Conservation (phyloP, 441 rosid genomes). For the Jatropha podagrica region DNA sequence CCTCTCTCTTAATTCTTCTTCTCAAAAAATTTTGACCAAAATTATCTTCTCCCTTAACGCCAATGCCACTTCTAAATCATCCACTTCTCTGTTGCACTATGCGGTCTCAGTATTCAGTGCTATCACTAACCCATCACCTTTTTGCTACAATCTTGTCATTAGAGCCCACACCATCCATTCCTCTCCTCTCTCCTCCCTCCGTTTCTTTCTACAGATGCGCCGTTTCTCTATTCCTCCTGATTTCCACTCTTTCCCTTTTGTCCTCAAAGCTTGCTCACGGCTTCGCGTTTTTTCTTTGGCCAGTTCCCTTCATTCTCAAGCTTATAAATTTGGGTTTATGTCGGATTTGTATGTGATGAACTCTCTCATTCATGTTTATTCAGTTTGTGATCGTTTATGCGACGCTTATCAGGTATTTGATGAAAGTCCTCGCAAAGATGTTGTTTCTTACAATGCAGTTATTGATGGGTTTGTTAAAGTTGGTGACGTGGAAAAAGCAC, state of each 20-base stretch:
- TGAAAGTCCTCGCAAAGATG: slow-evolving; percentile 48
- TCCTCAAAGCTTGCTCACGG: slow-evolving; percentile 55
- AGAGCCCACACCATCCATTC: slow-evolving; percentile 43
- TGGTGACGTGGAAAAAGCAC: slow-evolving; percentile 45
- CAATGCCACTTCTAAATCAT: slow-evolving; percentile 14
- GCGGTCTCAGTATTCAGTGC: slow-evolving; percentile 39
- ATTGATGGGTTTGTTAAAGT: slow-evolving; percentile 51
- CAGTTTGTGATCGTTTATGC: slow-evolving; percentile 8
- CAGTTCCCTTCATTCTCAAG: slow-evolving; percentile 45
- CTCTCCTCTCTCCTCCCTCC: slow-evolving; percentile 42
- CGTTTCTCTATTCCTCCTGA: slow-evolving; percentile 51
- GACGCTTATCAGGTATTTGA: slow-evolving; percentile 46
- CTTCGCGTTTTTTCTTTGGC: slow-evolving; percentile 27
- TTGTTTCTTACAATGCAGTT: slow-evolving; percentile 55
- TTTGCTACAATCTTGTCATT: slow-evolving; percentile 53
- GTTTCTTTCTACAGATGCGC: slow-evolving; percentile 50
- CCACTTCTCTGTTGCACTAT: slow-evolving; percentile 28
- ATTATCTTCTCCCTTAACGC: slow-evolving; percentile 35
- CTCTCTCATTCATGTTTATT: slow-evolving; percentile 44
- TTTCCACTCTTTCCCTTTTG: slow-evolving; percentile 59
- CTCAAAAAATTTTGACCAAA: slow-evolving; percentile 24
- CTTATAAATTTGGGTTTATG: slow-evolving; percentile 42
- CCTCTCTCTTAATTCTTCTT: slow-evolving; percentile 21
- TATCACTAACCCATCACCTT: slow-evolving; percentile 50
- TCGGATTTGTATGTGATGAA: slow-evolving; percentile 53